A percentile compares a stretch with the other conserved stretches of the same genome.
These are phyloP conservation scores for Aspergillus fumigatus DNA, from an alignment of 2,329 filamentous ascomycete species.

Conservation along the genomic window DNA sequence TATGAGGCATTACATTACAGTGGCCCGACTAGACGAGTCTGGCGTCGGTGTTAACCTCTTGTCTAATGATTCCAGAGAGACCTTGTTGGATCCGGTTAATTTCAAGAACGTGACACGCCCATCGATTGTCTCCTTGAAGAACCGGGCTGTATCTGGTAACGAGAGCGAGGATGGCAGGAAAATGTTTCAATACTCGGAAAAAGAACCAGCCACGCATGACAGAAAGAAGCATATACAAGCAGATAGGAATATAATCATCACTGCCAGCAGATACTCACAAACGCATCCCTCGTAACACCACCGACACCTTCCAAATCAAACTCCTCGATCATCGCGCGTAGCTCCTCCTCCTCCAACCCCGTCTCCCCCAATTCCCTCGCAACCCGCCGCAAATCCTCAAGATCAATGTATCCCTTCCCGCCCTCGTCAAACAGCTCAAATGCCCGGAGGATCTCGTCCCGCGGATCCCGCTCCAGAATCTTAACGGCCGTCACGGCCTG, in stretches of 20 bases:
- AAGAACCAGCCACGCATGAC: background rate
- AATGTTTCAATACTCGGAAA: background rate
- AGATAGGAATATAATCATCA: constrained; percentile 21
- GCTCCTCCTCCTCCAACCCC: constrained; percentile 84
- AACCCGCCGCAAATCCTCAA: constrained; percentile 82
- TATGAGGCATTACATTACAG: no score
- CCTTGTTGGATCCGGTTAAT: no score
- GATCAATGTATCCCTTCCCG: constrained; percentile 81
- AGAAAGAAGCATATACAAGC: no score
- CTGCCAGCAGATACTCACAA: constrained; percentile 62
- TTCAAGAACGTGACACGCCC: background rate
- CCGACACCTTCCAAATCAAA: constrained; percentile 94
- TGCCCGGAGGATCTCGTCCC: constrained; percentile 85
- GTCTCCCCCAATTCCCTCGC: constrained; percentile 84
- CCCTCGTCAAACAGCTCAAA: constrained; percentile 93
- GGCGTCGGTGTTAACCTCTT: no score
- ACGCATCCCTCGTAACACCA: constrained; percentile 61
- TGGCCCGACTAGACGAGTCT: no score
- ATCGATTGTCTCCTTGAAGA: background rate
- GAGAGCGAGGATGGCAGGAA: background rate
- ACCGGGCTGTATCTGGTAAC: background rate
- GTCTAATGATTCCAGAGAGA: no score
- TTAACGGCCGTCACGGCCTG: constrained; percentile 73
- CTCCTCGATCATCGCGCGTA: constrained; percentile 95
- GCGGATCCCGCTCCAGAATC: constrained; percentile 76